Evolutionary conservation across 164 flowering plant species (phyloP).

Genomic region (Annona squamosa): DNA sequence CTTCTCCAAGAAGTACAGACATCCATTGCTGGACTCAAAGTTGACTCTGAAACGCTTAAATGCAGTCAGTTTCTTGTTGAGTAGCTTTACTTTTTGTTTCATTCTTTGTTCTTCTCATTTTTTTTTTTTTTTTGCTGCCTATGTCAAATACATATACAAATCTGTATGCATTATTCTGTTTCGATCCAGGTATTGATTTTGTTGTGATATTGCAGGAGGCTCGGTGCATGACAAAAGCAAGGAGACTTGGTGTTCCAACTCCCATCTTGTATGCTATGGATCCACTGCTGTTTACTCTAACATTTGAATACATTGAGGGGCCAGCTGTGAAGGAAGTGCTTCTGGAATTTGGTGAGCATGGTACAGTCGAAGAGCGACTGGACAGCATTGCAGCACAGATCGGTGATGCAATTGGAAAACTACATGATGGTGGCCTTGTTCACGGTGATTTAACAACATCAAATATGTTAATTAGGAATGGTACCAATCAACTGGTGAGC

Average conservation of each 20-base stretch:
- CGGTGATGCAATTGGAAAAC: constrained; percentile 75
- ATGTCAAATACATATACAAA: background rate
- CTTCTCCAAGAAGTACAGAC: constrained; percentile 93
- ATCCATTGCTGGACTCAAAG: constrained; percentile 76
- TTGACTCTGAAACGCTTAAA: constrained; percentile 79
- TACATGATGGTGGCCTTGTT: constrained; percentile 92
- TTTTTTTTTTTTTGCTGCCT: background rate
- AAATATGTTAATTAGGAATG: constrained; percentile 64
- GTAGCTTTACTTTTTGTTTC: background rate
- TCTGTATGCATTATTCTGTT: background rate
- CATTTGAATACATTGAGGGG: constrained; percentile 84
- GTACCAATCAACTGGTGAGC: constrained; percentile 73
- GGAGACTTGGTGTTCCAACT: constrained; percentile 76
- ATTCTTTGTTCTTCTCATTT: background rate
- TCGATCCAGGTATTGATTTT: background rate
- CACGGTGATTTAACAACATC: constrained; percentile 98
- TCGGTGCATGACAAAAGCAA: constrained; percentile 92
- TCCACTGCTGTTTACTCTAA: constrained; percentile 49
- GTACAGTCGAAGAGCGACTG: constrained; percentile 54
- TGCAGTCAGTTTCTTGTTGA: constrained; percentile 53
- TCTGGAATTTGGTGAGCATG: constrained; percentile 61
- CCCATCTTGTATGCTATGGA: constrained; percentile 78
- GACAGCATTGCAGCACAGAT: constrained; percentile 72
- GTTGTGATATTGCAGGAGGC: constrained; percentile 54
- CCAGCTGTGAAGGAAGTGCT: constrained; percentile 79